Conservation (phyloP, 2,329 filamentous ascomycete genomes). For the Ophiocordyceps australis region DNA sequence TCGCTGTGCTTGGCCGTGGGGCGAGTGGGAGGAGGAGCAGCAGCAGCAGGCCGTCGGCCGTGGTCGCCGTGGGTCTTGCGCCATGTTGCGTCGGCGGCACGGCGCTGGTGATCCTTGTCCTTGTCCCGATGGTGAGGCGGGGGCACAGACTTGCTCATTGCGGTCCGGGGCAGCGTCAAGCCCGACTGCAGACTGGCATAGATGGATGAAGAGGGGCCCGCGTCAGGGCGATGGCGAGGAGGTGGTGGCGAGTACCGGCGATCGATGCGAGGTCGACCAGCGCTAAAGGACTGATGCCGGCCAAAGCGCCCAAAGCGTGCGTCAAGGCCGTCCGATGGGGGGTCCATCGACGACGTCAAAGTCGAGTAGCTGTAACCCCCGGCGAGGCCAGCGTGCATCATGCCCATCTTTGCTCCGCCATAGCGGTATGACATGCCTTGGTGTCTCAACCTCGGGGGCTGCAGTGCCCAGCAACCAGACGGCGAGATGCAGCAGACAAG, state of each 20-base stretch:
- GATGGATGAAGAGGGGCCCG: not conserved
- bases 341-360: constrained; percentile 1
- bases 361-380: constrained; percentile 2
- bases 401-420: not conserved
- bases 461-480: too few relatives aligned
- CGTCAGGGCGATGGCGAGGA: not conserved
- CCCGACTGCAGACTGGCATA: constrained; percentile 1
- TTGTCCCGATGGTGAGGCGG: too few relatives aligned
- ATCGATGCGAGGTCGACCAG: too few relatives aligned
- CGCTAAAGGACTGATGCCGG: not conserved
- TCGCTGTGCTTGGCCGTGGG: not conserved
- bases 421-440: not conserved
- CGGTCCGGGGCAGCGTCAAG: not conserved
- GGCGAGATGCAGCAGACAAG: too few relatives aligned
- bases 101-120: not conserved
- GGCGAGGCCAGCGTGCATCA: not conserved
- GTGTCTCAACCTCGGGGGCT: too few relatives aligned
- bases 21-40: too few relatives aligned
- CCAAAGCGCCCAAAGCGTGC: not conserved
- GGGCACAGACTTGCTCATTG: not conserved
- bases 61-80: not conserved
- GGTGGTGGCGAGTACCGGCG: constrained; percentile 1
- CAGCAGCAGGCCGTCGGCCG: not conserved
- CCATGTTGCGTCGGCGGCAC: not conserved
- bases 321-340: not conserved